phyloP scores from a whole-genome alignment of 2,329 filamentous ascomycete genomes.

The Colletotrichum tofieldiae region DNA sequence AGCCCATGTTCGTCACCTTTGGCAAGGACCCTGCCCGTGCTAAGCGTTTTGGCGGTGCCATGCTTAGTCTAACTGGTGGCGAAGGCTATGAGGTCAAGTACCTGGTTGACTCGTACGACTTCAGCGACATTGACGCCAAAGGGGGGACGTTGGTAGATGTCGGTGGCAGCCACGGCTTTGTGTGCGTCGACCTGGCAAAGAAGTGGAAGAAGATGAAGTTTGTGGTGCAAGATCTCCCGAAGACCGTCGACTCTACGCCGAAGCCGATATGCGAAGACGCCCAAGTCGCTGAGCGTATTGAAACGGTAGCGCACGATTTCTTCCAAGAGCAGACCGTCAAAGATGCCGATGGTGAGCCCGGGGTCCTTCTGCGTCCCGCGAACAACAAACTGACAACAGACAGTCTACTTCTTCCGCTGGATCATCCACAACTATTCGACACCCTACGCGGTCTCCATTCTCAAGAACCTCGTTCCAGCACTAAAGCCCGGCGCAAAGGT shows the following conservation, averaged over 20 bases:
- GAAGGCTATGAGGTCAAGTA: conserved; percentile 70
- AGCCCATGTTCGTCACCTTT: conserved; percentile 70
- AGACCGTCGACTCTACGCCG: conserved; percentile 42
- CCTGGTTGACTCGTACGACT: conserved; percentile 69
- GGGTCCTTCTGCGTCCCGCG: too few species aligned
- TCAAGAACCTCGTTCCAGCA: conserved; percentile 54
- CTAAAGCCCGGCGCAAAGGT: conserved; percentile 54
- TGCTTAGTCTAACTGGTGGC: conserved; percentile 68
- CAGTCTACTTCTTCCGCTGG: conserved; percentile 61
- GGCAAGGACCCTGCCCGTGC: conserved; percentile 64
- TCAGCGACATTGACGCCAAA: conserved; percentile 61
- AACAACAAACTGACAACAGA: background rate
- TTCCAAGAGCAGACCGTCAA: conserved; percentile 43
- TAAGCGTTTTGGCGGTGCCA: conserved; percentile 68
- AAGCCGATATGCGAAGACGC: conserved; percentile 38
- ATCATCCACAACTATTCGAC: conserved; percentile 65
- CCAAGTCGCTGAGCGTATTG: conserved; percentile 37
- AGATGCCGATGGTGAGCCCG: conserved; percentile 49
- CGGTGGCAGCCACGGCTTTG: conserved; percentile 72
- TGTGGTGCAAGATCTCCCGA: conserved; percentile 52
- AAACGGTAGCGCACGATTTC: conserved; percentile 44
- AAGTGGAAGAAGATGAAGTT: conserved; percentile 57
- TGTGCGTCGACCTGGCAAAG: conserved; percentile 68
- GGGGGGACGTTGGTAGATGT: conserved; percentile 70
- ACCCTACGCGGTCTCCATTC: conserved; percentile 50